Evolutionary conservation across 1,284 basidiomycete species (phyloP), one percentile per base, ranked within the genome.

Genomic region (Microbotryum silenes-acaulis): DNA sequence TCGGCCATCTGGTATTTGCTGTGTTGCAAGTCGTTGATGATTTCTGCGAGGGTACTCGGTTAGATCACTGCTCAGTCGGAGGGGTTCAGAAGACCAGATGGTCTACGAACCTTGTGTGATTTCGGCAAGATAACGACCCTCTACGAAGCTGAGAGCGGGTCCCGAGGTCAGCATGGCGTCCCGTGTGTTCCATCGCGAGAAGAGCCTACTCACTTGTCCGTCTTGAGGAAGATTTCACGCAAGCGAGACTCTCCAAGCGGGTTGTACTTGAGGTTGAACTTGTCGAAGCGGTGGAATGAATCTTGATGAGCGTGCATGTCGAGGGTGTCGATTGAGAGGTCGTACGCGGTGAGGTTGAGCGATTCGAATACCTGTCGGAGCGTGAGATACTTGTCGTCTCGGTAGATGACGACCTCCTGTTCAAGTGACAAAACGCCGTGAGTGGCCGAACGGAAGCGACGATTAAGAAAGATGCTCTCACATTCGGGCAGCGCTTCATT

Each of bases 221-320:
- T 97, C 80, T 99, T 99, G 68, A 99, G 77, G 79, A 99, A 99
- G 71, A 98, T 98, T 76, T 98, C 96, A 59, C 96, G 81, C 66
- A 99, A 78, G 60, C 96, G 81, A 21, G 91, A 94, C 76, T 97
- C 93, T 61, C 96, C 94, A 65, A 96, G 90, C 0, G 90, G 90
- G 71, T 93, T 69, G 62, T 70, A 78, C 74, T 91, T 90, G 50
- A 90, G 76, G 72, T 94, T 94, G 77, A 93, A 94, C 72, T 91
- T 89, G 79, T 97, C 96, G 73, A 97, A 98, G 21, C 96, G 79
- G 76, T 98, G 94, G 81, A 97, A 97, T 8, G 92, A 87, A 72
- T 94, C 91, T 69, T 91, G 88, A 76, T 98, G 94, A 1, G 96
- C 96, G 69, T 98, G 96, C 96, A 97, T 98, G 74, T 98, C 96